Evolutionary conservation across 345 rosid genomes (phyloP), one percentile per base, ranked within the genome.

Genomic region (Luvunga scandens): DNA sequence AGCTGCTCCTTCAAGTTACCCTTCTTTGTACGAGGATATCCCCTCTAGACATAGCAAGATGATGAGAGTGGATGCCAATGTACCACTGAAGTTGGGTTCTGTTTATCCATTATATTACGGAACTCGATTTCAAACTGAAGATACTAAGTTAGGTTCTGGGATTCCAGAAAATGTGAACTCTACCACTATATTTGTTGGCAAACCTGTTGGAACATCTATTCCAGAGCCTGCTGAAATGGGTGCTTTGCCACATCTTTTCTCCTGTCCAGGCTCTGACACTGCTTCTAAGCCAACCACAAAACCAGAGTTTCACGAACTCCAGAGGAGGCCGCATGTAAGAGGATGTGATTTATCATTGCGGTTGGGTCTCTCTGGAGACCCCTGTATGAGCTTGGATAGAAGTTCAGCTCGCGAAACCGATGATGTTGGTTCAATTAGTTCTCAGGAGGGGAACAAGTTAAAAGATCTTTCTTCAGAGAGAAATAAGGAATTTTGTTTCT

Each of bases 311-410:
- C 60, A 73, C 33, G 77, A 84, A 57, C 27, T 73, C 22, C 72
- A 72, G 45, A 88, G 84, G 81, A 87, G 69, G 75, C 74, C 83
- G 28, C 66, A 80, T 34, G 88, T 77, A 82, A 78, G 69, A 68
- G 85, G 84, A 33, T 94, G 97, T 64, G 98, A 96, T 88, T 86
- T 96, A 59, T 91, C 97, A 33, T 84, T 96, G 85, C 86, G 97
- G 85, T 89, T 96, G 79, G 94, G 98, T 82, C 82, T 78, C 68
- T 84, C 83, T 39, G 82, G 91, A 56, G 90, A 89, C 59, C 84
- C 89, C 3, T 79, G 79, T 36, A 75, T 65, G 73, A 86, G 84
- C 78, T 62, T 34, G 82, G 89, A 82, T 62, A 81, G 77, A 68
- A 87, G 81, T 72, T 83, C 73, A 22, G 84, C 80, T 85, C 88